Conservation (phyloP, 148 eudicot species). For the Cornus florida region DNA sequence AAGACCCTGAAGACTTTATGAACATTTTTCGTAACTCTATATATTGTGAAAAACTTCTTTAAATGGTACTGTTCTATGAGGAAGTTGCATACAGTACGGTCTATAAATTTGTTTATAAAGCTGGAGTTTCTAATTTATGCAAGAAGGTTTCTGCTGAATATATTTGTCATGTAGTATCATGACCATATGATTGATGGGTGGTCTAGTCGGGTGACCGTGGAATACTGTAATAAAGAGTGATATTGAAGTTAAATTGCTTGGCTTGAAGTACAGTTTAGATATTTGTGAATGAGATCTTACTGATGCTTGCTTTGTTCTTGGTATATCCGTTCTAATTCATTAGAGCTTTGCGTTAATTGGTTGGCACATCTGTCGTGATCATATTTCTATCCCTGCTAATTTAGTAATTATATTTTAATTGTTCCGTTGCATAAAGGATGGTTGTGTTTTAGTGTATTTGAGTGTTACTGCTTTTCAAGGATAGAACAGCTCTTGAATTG, state of each 20-base stretch:
- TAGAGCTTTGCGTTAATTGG: no score
- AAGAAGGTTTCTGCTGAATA: slow-evolving; percentile 13
- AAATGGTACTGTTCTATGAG: neutral
- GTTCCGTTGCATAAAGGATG: no score
- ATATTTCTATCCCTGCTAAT: no score
- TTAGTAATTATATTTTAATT: no score
- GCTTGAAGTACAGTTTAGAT: no score
- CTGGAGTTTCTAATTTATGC: neutral
- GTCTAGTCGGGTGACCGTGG: neutral
- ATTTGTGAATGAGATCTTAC: neutral
- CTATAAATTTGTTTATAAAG: neutral
- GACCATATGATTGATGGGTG: slow-evolving; percentile 2
- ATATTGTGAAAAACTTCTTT: neutral
- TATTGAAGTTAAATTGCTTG: neutral
- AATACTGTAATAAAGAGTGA: neutral
- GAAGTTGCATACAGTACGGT: neutral
- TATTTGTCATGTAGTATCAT: neutral
- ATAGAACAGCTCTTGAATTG: no score
- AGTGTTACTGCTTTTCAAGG: no score
- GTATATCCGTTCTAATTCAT: no score
- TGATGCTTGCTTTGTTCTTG: neutral
- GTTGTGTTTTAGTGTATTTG: no score
- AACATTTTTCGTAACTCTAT: neutral
- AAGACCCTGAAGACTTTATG: neutral
- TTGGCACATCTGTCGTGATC: no score